Base-by-base conservation (phyloP, 164 flowering plant species). In the Dillenia suffruticosa region DNA sequence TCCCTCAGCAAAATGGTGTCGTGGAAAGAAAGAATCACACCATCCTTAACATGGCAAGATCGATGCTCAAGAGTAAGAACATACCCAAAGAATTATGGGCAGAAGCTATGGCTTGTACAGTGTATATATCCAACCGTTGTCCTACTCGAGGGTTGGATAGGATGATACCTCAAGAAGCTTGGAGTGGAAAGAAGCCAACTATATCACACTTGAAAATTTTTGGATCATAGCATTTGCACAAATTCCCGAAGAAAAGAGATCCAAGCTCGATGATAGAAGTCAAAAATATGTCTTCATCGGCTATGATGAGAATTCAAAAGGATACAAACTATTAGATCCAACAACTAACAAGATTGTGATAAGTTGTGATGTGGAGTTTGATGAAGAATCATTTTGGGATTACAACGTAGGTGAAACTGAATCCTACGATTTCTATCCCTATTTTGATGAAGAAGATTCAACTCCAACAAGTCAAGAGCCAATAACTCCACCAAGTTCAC, bases 321-420 rank as follows among this genome's bases (percentile, higher is more conserved):
- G 9, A 0, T 49, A 49, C 54, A 10, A 54, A 16, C 0, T 60
- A 16, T 14, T 16, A 12, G 43, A 60, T 46, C 63, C 63, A 10
- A 16, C 22, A n/a, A 22, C 24, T 15, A 49, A 49, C n/a, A 24
- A 22, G 15, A 17, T 47, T 5, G 11, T 4, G 16, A 13, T 60
- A 11, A 60, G 54, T 24, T 5, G 63, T 9, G 54, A 60, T 49
- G 63, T 60, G 24, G 54, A 48, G 9, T 60, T 60, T 60, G 54
- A 48, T 8, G 63, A 60, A 46, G 11, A 11, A 9, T 15, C 5
- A 49, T 9, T 0, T 9, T 60, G 54, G 54, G 19, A 19, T 13
- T 60, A 54, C 54, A 13, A 19, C 9, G 48, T 10, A 0, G 10
- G 0, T 44, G 24, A 13, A 5, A 0, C 44, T 13, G 52, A 50